Percentiles rank a stretch among this genome's conserved stretches.
Conservation (phyloP, 805 yeast genomes). For the Blastobotrys attinorum region DNA sequence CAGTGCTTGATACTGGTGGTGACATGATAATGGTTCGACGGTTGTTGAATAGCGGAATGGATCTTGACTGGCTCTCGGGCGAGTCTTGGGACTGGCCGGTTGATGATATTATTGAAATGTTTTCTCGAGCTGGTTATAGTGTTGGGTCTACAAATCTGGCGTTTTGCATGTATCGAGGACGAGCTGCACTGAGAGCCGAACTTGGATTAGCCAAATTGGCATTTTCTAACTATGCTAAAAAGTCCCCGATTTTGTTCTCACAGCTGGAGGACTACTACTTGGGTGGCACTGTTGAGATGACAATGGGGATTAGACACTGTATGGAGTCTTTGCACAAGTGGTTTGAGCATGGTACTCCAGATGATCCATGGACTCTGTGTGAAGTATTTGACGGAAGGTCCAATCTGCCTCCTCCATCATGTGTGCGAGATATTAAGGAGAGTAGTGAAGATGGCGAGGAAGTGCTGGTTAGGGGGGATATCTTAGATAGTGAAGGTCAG, state of each 20-base stretch:
- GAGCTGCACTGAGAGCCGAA: conserved; percentile 44
- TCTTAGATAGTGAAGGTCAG: not conserved
- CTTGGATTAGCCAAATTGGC: conserved; percentile 27
- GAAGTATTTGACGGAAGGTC: conserved; percentile 28
- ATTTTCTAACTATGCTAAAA: conserved; percentile 27
- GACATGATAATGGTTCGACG: conserved; percentile 45
- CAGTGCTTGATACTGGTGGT: conserved; percentile 51
- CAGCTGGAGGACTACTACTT: conserved; percentile 40
- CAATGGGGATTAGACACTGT: conserved; percentile 35
- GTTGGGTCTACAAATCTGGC: conserved; percentile 31
- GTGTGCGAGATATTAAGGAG: not conserved
- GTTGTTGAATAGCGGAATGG: conserved; percentile 27
- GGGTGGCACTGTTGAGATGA: conserved; percentile 48
- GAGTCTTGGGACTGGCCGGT: conserved; percentile 30
- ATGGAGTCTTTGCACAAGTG: conserved; percentile 32
- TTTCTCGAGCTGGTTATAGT: conserved; percentile 31
- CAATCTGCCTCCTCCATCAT: too few relatives aligned
- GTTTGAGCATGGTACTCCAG: conserved; percentile 30
- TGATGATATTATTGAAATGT: conserved; percentile 37
- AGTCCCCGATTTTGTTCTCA: conserved; percentile 40
- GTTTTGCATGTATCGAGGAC: conserved; percentile 50
- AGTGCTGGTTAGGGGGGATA: too few relatives aligned
- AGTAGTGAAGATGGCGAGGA: too few relatives aligned
- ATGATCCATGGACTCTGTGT: conserved; percentile 29
- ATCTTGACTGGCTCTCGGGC: conserved; percentile 21